Evolutionary conservation across 148 eudicot genomes (phyloP).

Genomic region (Salicornia ramosissima): DNA sequence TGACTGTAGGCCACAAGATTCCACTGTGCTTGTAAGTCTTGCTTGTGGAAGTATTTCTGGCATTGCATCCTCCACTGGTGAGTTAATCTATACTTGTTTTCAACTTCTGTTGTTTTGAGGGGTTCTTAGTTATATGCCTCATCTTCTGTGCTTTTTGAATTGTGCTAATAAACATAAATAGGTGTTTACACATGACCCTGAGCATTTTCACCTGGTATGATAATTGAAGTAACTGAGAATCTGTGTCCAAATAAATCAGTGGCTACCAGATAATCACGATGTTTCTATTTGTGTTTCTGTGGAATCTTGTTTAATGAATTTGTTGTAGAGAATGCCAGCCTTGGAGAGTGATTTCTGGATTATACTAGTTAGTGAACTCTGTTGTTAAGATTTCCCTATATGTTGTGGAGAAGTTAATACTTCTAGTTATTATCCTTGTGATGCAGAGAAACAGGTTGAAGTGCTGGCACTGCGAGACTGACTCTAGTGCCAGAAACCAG

Average conservation of each 20-base stretch:
- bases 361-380: slow-evolving; percentile 12
- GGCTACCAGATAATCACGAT: slow-evolving; percentile 1
- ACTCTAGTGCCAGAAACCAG: slow-evolving; percentile 56
- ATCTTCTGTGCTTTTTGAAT: background rate
- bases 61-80: slow-evolving; percentile 91
- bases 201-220: background rate
- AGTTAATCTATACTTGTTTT: slow-evolving; percentile 31
- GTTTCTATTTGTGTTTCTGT: background rate
- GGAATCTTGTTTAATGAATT: slow-evolving; percentile 4
- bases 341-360: slow-evolving; percentile 12
- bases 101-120: background rate
- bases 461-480: slow-evolving; percentile 71
- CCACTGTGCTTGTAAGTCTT: slow-evolving; percentile 73
- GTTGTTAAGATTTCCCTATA: slow-evolving; percentile 14
- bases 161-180: background rate
- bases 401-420: slow-evolving; percentile 19
- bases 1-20: slow-evolving; percentile 66
- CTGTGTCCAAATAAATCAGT: background rate
- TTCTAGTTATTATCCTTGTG: slow-evolving; percentile 71
- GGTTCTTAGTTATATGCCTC: background rate
- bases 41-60: slow-evolving; percentile 98
- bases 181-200: background rate
- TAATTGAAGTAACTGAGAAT: background rate
- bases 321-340: slow-evolving; percentile 14
- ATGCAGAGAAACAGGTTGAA: slow-evolving; percentile 88